Percentiles rank a stretch among this genome's conserved stretches.
These are phyloP conservation scores for Mycena kentingensis DNA, from an alignment of 768 basidiomycete genomes.

Conservation along the genomic window DNA sequence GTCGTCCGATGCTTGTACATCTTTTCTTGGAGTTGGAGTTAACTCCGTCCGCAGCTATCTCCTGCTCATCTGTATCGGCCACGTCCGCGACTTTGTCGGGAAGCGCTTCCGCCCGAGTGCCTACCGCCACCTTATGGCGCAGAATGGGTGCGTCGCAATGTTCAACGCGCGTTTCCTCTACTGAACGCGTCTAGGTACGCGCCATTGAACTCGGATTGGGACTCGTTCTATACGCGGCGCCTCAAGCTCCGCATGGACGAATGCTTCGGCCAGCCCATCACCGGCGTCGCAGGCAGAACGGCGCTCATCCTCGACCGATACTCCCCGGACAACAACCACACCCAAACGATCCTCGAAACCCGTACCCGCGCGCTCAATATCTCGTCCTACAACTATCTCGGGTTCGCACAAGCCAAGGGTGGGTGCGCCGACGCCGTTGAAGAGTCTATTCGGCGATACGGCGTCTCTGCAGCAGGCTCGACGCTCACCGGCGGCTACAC, in stretches of 20 bases:
- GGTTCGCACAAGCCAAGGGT: constrained; percentile 91
- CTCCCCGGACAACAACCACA: neutral
- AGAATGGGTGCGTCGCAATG: constrained; percentile 59
- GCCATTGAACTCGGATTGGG: constrained; percentile 95
- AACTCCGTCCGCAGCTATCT: constrained; percentile 63
- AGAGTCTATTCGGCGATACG: constrained; percentile 77
- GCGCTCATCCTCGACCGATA: constrained; percentile 70
- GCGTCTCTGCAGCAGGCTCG: constrained; percentile 73
- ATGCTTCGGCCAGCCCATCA: constrained; percentile 90
- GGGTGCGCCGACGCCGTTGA: constrained; percentile 95
- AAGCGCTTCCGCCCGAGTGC: constrained; percentile 71
- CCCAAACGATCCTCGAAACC: constrained; percentile 53
- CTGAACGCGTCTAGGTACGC: constrained; percentile 72
- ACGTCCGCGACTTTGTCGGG: constrained; percentile 93
- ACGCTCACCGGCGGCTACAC: constrained; percentile 84
- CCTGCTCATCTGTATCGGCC: constrained; percentile 88
- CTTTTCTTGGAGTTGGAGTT: neutral
- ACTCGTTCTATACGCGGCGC: constrained; percentile 98
- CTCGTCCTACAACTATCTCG: constrained; percentile 98
- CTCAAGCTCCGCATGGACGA: constrained; percentile 94
- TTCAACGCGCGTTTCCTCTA: constrained; percentile 7
- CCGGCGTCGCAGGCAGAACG: constrained; percentile 94
- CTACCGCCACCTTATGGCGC: constrained; percentile 82
- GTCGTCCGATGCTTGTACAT: neutral
- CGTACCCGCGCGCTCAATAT: constrained; percentile 92